These are phyloP conservation scores for Porcisia hertigi DNA, from an alignment of 208 protist species.

Conservation along the genomic window DNA sequence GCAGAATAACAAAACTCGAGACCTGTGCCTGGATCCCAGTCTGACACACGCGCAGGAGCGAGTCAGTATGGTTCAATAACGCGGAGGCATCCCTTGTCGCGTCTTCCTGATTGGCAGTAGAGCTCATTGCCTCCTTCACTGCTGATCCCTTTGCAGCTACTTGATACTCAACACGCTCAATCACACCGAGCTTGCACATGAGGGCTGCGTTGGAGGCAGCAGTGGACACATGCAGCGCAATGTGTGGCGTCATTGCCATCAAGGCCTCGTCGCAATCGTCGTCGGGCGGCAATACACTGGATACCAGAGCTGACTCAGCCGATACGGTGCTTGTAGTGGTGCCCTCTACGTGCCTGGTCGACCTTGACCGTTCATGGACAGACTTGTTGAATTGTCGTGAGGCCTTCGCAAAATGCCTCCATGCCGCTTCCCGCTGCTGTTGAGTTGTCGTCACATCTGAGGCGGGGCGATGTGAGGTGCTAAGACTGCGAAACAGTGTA, in stretches of 20 bases:
- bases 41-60: constrained; percentile 20
- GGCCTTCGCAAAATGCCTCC: constrained; percentile 21
- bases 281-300: too few relatives aligned
- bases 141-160: background rate
- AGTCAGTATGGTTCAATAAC: background rate
- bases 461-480: background rate
- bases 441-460: background rate
- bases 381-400: constrained; percentile 23
- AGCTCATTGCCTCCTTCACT: background rate
- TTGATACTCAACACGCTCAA: constrained; percentile 18
- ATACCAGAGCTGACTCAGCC: background rate
- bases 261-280: constrained; percentile 11
- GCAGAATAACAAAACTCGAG: constrained; percentile 21
- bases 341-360: background rate
- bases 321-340: background rate
- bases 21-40: constrained; percentile 23
- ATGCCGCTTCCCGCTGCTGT: constrained; percentile 14
- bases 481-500: background rate
- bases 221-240: constrained; percentile 9
- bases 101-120: background rate
- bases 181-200: constrained; percentile 25
- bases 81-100: background rate
- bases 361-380: background rate
- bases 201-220: constrained; percentile 20
- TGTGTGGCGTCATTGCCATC: constrained; percentile 7